Conservation (phyloP, 192 early-diverging fungal species). For the Rhizophagus clarus region DNA sequence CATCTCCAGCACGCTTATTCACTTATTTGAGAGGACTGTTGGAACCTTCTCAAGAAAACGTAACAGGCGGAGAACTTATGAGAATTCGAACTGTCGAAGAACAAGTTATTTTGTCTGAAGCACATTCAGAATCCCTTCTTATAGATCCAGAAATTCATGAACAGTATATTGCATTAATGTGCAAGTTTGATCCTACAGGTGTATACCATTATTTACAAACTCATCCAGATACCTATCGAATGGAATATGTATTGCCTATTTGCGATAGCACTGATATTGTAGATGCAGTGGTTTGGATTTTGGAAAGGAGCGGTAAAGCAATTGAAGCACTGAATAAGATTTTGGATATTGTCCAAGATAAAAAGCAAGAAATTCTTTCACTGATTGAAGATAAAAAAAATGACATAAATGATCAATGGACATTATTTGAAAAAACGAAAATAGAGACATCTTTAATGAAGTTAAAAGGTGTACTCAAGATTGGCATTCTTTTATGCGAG, state of each 20-base stretch:
- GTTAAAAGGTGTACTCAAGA: constrained; percentile 56
- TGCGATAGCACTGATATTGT: constrained; percentile 56
- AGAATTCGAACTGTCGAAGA: constrained; percentile 26
- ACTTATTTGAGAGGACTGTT: constrained; percentile 58
- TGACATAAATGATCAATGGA: constrained; percentile 45
- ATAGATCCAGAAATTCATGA: constrained; percentile 53
- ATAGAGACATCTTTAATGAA: constrained; percentile 53
- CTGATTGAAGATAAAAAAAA: constrained; percentile 46
- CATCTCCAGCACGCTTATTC: constrained; percentile 50
- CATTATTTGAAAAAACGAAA: constrained; percentile 50
- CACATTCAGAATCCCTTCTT: constrained; percentile 22
- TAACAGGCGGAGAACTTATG: not conserved
- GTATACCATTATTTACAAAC: constrained; percentile 61
- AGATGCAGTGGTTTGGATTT: constrained; percentile 64
- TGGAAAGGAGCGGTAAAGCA: constrained; percentile 57
- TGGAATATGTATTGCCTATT: constrained; percentile 46
- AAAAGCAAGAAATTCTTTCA: constrained; percentile 42
- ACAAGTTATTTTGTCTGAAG: constrained; percentile 13
- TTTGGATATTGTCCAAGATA: constrained; percentile 55
- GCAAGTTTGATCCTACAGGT: constrained; percentile 61
- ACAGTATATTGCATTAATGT: constrained; percentile 59
- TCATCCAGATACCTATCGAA: constrained; percentile 47
- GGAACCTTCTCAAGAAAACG: constrained; percentile 40
- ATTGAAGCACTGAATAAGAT: constrained; percentile 57
- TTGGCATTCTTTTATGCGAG: constrained; percentile 61